These are phyloP conservation scores for Silene conica DNA, from an alignment of 148 eudicot species.

Conservation along the genomic window DNA sequence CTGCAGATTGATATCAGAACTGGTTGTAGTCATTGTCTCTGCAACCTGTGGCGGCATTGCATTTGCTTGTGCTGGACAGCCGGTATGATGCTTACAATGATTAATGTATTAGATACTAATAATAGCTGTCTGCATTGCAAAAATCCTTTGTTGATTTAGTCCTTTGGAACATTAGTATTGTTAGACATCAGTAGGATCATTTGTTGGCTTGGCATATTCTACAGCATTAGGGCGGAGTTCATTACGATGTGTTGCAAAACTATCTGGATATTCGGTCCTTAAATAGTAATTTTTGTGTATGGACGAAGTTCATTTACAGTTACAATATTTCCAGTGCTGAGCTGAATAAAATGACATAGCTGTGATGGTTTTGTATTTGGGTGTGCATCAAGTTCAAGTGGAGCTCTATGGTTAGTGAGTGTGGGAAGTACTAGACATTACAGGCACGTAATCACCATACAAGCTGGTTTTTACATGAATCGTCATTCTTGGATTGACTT, in stretches of 20 bases:
- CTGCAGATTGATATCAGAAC: conserved; percentile 87
- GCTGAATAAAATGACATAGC: too few species aligned
- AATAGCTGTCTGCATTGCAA: background rate
- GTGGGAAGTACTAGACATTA: too few species aligned
- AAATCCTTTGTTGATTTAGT: background rate
- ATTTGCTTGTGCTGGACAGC: conserved; percentile 97
- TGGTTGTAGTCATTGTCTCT: conserved; percentile 92
- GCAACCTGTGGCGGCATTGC: conserved; percentile 99
- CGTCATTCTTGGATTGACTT: too few species aligned
- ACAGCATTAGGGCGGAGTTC: background rate
- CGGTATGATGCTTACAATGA: conserved; percentile 43
- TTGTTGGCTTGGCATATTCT: background rate
- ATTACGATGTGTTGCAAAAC: background rate
- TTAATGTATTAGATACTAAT: background rate
- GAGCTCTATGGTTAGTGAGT: too few species aligned
- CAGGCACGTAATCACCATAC: too few species aligned
- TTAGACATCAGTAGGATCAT: background rate
- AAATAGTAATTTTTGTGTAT: too few species aligned
- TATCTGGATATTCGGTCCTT: background rate
- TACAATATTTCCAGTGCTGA: too few species aligned
- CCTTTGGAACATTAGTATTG: background rate
- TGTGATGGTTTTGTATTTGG: too few species aligned
- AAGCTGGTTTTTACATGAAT: too few species aligned
- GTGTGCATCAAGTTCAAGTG: too few species aligned
- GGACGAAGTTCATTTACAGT: too few species aligned